Evolutionary conservation across 164 flowering plant species (phyloP).

Genomic region (Sextonia rubra): DNA sequence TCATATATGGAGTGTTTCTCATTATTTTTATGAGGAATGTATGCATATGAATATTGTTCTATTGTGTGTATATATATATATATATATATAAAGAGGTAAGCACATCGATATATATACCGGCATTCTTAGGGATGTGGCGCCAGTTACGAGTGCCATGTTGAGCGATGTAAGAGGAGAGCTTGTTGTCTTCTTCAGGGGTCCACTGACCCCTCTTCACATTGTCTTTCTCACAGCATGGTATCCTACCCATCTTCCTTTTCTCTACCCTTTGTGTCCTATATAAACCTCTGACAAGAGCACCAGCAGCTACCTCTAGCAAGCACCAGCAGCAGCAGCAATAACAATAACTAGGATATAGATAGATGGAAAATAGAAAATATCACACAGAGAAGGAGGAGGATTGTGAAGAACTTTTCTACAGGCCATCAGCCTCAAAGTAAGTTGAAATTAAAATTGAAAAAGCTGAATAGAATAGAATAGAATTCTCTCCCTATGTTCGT

Average conservation of each 20-base stretch:
- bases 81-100: not conserved
- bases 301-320: too few species aligned
- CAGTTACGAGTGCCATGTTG: conserved; percentile 96
- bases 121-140: conserved; percentile 98
- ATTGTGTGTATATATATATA: too few species aligned
- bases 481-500: not conserved
- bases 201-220: conserved; percentile 95
- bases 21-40: too few species aligned
- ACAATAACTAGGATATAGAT: not conserved
- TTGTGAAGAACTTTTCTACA: not conserved
- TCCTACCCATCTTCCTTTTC: conserved; percentile 63
- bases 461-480: too few species aligned
- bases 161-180: conserved; percentile 88
- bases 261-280: not conserved
- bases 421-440: too few species aligned
- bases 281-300: not conserved
- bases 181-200: conserved; percentile 97
- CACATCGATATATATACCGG: conserved; percentile 36
- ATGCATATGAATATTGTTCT: too few species aligned
- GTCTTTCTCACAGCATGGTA: conserved; percentile 98
- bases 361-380: not conserved
- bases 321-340: not conserved
- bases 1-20: too few species aligned
- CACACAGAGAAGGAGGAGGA: not conserved
- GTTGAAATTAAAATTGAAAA: too few species aligned